Conservation (phyloP, 352 stramenopile genomes). For the Phytophthora melonis region DNA sequence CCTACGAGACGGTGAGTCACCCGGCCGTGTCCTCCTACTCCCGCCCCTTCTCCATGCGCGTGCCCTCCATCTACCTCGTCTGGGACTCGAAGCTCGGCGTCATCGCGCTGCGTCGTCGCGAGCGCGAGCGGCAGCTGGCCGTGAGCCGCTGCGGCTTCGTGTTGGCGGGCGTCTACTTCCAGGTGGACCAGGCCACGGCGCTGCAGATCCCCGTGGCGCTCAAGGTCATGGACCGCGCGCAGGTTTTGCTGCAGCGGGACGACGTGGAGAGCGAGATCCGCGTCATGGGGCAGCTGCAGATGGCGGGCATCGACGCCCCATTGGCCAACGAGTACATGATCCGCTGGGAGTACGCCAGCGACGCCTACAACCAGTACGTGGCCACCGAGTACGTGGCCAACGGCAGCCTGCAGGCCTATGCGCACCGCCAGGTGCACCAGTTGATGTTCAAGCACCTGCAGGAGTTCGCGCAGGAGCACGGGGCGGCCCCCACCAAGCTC, state of each 20-base stretch:
- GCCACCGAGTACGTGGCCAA: slow-evolving; percentile 86
- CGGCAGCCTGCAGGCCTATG: slow-evolving; percentile 77
- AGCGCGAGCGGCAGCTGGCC: slow-evolving; percentile 71
- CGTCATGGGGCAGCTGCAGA: slow-evolving; percentile 84
- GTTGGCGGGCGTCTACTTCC: slow-evolving; percentile 81
- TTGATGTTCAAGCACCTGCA: slow-evolving; percentile 80
- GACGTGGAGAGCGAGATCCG: slow-evolving; percentile 86
- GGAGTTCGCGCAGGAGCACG: slow-evolving; percentile 68
- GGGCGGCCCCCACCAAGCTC: slow-evolving; percentile 69
- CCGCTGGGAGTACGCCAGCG: slow-evolving; percentile 79
- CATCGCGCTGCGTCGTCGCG: slow-evolving; percentile 76
- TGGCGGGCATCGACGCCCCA: slow-evolving; percentile 74
- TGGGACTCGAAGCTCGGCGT: slow-evolving; percentile 75
- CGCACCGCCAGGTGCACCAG: slow-evolving; percentile 73
- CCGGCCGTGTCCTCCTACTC: slow-evolving; percentile 54
- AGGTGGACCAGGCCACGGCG: slow-evolving; percentile 50
- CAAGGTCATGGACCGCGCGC: slow-evolving; percentile 83
- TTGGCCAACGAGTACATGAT: slow-evolving; percentile 79
- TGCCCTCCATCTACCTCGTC: slow-evolving; percentile 72
- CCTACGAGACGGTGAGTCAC: slow-evolving; percentile 71
- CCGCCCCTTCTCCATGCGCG: slow-evolving; percentile 64
- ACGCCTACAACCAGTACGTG: slow-evolving; percentile 83
- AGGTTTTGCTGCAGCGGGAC: slow-evolving; percentile 79
- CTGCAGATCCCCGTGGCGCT: slow-evolving; percentile 73
- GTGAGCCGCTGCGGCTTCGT: slow-evolving; percentile 86